Evolutionary conservation across 2,329 filamentous ascomycete genomes (phyloP).

Genomic region (Neoscytalidium dimidiatum): DNA sequence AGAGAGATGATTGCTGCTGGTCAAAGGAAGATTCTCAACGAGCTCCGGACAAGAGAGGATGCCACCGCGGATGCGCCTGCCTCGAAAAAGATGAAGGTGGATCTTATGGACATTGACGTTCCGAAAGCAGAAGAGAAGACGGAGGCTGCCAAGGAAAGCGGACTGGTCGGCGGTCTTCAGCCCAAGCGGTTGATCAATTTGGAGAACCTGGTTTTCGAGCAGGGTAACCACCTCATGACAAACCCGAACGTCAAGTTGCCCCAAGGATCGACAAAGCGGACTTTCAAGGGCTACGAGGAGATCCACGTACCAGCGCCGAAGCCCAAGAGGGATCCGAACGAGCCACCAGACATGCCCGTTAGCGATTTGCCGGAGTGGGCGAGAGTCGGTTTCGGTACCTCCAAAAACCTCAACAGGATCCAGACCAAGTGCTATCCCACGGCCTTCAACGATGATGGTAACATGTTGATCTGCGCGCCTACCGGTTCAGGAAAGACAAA

Average conservation of each 20-base stretch:
- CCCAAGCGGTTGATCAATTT: constrained; percentile 88
- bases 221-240: constrained; percentile 99
- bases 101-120: constrained; percentile 84
- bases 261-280: constrained; percentile 90
- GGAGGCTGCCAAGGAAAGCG: constrained; percentile 42
- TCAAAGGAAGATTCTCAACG: constrained; percentile 81
- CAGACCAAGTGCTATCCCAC: constrained; percentile 91
- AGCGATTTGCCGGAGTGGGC: constrained; percentile 93
- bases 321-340: constrained; percentile 76
- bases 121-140: constrained; percentile 59
- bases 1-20: constrained; percentile 90
- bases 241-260: constrained; percentile 93
- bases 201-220: constrained; percentile 94
- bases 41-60: constrained; percentile 74
- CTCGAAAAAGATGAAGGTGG: constrained; percentile 76
- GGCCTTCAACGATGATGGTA: constrained; percentile 91
- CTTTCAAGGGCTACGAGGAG: constrained; percentile 97
- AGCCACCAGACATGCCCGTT: constrained; percentile 75
- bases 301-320: constrained; percentile 96
- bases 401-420: constrained; percentile 89
- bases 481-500: constrained; percentile 99
- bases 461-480: constrained; percentile 96
- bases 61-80: constrained; percentile 61
- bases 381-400: constrained; percentile 77
- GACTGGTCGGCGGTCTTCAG: constrained; percentile 77